phyloP scores from a whole-genome alignment of 2,329 filamentous ascomycete species.

The Xylariaceae sp. region DNA sequence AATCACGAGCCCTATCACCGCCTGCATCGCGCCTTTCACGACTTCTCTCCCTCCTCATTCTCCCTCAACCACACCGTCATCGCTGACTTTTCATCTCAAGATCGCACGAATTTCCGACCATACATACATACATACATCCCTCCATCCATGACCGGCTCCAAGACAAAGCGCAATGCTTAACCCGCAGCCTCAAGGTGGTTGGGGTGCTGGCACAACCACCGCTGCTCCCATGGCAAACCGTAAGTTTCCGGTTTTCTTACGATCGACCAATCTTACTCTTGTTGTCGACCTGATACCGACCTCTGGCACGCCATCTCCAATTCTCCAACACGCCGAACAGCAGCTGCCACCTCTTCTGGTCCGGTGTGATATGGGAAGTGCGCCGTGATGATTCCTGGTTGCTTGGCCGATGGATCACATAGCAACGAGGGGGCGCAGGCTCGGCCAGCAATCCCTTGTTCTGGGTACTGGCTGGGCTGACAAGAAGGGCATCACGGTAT shows the following conservation, averaged over 20 bases:
- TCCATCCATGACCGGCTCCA: slow-evolving; percentile 20
- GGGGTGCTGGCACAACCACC: slow-evolving; percentile 21
- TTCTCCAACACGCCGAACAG: background rate
- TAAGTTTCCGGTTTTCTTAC: slow-evolving; percentile 28
- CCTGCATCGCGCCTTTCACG: no score
- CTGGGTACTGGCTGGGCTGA: no score
- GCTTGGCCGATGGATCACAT: no score
- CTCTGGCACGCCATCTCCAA: no score
- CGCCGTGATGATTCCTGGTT: no score
- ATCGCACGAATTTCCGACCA: background rate
- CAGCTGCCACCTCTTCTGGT: background rate
- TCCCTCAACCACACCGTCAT: no score
- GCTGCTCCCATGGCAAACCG: slow-evolving; percentile 24
- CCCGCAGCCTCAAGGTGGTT: slow-evolving; percentile 24
- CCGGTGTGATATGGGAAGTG: no score
- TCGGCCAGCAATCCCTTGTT: no score
- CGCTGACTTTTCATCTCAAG: background rate
- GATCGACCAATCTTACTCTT: slow-evolving; percentile 13
- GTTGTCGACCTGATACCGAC: slow-evolving; percentile 3
- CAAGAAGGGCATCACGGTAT: no score
- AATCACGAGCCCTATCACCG: no score
- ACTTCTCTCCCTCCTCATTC: no score
- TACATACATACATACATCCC: background rate
- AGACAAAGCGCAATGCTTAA: slow-evolving; percentile 25
- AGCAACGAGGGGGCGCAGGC: no score